Evolutionary conservation across 164 flowering plant species (phyloP), one percentile per base, ranked within the genome.

Genomic region (Houttuynia cordata): DNA sequence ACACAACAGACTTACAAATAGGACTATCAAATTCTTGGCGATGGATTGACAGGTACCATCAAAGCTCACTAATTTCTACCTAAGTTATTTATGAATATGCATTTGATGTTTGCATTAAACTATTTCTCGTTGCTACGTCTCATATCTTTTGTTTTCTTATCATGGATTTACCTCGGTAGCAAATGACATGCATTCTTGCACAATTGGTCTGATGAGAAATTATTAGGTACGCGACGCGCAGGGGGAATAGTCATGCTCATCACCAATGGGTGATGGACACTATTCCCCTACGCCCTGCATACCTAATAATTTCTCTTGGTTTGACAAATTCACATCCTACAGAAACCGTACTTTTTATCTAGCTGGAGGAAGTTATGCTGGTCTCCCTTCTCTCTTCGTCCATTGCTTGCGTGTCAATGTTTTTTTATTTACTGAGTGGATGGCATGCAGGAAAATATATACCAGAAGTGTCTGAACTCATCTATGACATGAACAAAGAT

Each of bases 341-440:
- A 74, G 76, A 70, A 77, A 56, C 2, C 68, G 77, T 5, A 65
- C 61, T 6, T 84, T 93, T 67, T 93, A 84, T 58, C 82, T 93
- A 53, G 94, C 98, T 8, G 98, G 98, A 58, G 97, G 90, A 71
- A 93, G 99, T 77, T 90, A 93, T 74, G 98, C 96, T 73, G 98
- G 98, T 87, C 78, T 19, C 2, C n/a, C 19, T 3, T 23, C 5
- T 51, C 20, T 52, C 12, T 52, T 52, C n/a, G 9, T 52, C n/a
- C 21, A 18, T 52, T 23, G 17, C 7, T 8, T 42, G 49, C 9
- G 17, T 8, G 9, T 12, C 7, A 42, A 8, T 42, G 49, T 42
- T 14, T 10, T 42, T 10, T 10, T 12, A 42, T 42, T 42, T 3
- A 14, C 17, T 4, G 17, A 14, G 14, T 42, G 49, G n/a, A 5